Base-by-base conservation (phyloP, 2,329 filamentous ascomycete genomes). In the Plectosphaerella plurivora region DNA sequence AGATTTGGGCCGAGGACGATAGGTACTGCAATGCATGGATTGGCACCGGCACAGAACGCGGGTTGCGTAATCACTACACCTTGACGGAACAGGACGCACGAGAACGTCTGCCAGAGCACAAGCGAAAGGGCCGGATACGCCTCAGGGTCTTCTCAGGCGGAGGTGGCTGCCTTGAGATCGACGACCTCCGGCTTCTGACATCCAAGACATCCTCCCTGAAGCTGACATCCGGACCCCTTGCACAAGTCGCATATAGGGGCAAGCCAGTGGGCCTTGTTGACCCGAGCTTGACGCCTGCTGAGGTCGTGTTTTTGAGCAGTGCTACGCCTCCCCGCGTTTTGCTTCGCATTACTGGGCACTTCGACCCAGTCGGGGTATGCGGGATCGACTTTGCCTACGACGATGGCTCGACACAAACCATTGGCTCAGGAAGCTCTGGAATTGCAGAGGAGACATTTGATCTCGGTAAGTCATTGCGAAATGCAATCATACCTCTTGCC, bases 371-470 rank as follows among this genome's bases (percentile, higher is more conserved):
- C 53, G 87, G 87, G 4, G 65, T 97, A 12, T 88, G 96, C 65
- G 94, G 94, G 1, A 69, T 99, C 18, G 93, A 97, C 67, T 97
- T 99, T 68, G 78, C 89, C 54, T 97, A 96, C 64, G 93, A 97
- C 63, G 91, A 97, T 67, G 80, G 82, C 15, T 87, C 89, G 1
- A 87, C 78, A 51, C 91, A 97, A 65, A 68, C 97, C 4, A 95
- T 99, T 73, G 94, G 94, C 41, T 92, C 90, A 63, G 78, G 81
- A 51, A 88, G 87, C 12, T 88, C 87, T 8, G 86, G 86, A 57
- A 71, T 79, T 22, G 84, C 83, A 3, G 86, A 87, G 2, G 85
- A 88, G 62, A 81, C 84, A 45, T 96, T 96, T 71, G 79, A 88
- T 15, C 77, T 97, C 60, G 86, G 88, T 90, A 73, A 70, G 84